These are phyloP conservation scores for Phytophthora macrochlamydospora DNA, from an alignment of 352 stramenopile species.

Conservation along the genomic window DNA sequence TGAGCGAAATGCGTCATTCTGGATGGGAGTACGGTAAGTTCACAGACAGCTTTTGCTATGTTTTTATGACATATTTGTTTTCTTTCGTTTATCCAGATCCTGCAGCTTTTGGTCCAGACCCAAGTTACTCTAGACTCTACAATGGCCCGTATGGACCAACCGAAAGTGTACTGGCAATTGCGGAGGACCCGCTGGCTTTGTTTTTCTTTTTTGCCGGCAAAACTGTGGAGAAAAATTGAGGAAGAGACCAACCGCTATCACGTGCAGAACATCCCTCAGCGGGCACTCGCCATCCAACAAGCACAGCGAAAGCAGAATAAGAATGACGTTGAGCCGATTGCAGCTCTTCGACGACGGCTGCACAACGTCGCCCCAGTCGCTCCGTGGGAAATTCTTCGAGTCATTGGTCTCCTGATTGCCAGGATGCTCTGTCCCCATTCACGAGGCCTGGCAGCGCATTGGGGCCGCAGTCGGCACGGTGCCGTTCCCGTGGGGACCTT, in stretches of 20 bases:
- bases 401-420: neutral
- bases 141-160: slow-evolving; percentile 8
- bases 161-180: slow-evolving; percentile 1
- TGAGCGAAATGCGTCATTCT: neutral
- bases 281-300: neutral
- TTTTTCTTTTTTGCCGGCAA: neutral
- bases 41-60: neutral
- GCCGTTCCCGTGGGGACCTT: slow-evolving; percentile 3
- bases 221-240: neutral
- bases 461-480: neutral
- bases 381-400: neutral
- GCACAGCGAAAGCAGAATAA: neutral
- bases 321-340: neutral
- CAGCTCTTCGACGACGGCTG: neutral
- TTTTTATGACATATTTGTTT: neutral
- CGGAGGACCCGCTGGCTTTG: neutral
- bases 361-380: neutral
- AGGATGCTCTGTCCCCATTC: neutral
- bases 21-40: slow-evolving; percentile 10
- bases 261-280: neutral
- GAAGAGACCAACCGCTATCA: neutral
- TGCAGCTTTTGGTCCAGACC: neutral
- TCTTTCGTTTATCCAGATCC: neutral
- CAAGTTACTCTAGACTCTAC: slow-evolving; percentile 1
- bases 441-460: neutral